phyloP scores from a whole-genome alignment of 2,329 filamentous ascomycete species.

The Grosmannia serpens region DNA sequence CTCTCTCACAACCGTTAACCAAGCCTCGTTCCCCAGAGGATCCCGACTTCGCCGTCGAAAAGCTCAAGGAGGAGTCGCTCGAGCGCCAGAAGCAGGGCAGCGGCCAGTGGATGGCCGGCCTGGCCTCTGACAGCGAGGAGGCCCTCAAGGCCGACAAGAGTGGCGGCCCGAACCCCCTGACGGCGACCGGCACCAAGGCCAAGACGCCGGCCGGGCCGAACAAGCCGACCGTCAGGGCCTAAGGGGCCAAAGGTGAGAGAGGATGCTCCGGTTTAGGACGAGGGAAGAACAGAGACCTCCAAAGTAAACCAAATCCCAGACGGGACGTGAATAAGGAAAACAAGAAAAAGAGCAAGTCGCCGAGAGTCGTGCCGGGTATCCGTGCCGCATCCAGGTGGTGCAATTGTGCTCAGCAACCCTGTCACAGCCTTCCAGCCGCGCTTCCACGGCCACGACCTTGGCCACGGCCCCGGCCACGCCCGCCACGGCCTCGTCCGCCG shows the following conservation, averaged over 20 bases:
- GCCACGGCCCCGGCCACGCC: neutral
- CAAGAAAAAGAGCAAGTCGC: too few species aligned
- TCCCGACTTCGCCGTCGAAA: constrained; percentile 32
- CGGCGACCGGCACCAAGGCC: neutral
- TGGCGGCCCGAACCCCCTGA: constrained; percentile 6
- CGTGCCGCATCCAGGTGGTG: neutral
- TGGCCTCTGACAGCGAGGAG: constrained; percentile 72
- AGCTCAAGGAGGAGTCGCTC: constrained; percentile 49
- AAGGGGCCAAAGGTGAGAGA: neutral
- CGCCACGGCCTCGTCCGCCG: constrained; percentile 6
- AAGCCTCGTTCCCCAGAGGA: constrained; percentile 13
- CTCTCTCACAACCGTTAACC: too few species aligned
- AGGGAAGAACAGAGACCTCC: neutral
- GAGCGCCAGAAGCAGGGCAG: constrained; percentile 58
- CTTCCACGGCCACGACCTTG: constrained; percentile 5
- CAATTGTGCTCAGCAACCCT: neutral
- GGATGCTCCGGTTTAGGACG: neutral
- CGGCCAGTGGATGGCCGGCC: constrained; percentile 64
- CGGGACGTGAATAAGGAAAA: too few species aligned
- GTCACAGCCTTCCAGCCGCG: neutral
- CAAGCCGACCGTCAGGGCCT: neutral
- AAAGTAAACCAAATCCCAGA: neutral
- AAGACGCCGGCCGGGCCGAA: neutral
- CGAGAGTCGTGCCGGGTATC: too few species aligned
- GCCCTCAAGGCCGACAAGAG: constrained; percentile 58